Evolutionary conservation across 495 filamentous ascomycete genomes (phyloP), one percentile per base, ranked within the genome.

Genomic region (Daldinia concentrica): DNA sequence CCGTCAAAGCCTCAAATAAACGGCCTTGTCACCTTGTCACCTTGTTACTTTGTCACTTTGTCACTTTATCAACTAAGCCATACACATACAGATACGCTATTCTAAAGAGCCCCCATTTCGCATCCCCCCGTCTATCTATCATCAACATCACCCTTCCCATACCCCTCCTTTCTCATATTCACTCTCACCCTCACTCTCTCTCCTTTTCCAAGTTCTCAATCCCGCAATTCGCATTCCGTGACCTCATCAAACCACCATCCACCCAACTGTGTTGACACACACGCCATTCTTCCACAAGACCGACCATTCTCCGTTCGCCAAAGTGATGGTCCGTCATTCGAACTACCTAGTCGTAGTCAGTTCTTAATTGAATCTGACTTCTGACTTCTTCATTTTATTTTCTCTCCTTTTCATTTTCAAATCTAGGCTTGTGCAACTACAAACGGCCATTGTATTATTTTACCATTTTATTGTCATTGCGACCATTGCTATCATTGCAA

Each of bases 301-400:
- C 58, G 59, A 57, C 55, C 68, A 64, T 68, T 59, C 34, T 58
- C 41, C 62, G 55, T 58, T 71, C 43, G 11, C 57, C 45, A 67
- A 66, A 48, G 71, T 71, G 45, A 72, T 61, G 43, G 57, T 73
- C 37, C 58, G 27, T 37, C 54, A 55, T 51, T 50, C 60, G 55
- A 60, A 48, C 41, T 65, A 36, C 43, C 32, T 56, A 55, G 26
- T 50, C 45, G 30, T 34, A 61, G 76, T 62, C 64, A 78, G 71
- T 76, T 78, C 76, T 78, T 78, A 68, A 72, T 67, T 78, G 76
- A 78, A 76, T 76, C 52, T 74, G 76, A 70, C 66, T 69, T 62
- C 58, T 32, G 19, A 24, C 24, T 29, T 26, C 52, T n/a, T 54
- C 30, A 15, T 30, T 30, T 30, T 9, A 45, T 19, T 29, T 59